Base-by-base conservation (phyloP, 768 basidiomycete genomes). In the Chalciporus pseudorubinellus region DNA sequence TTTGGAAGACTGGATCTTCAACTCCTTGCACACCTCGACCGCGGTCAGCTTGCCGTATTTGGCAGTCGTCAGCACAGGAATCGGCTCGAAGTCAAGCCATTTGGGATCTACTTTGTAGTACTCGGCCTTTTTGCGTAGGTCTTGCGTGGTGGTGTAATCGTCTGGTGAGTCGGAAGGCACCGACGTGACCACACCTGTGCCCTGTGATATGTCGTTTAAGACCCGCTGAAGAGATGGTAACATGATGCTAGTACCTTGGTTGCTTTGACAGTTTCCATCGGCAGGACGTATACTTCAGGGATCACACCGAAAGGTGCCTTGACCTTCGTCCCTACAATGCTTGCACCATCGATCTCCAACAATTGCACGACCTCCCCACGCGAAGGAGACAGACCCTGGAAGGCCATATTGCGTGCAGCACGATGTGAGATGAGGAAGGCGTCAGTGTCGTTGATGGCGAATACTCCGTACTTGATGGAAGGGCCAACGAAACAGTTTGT, bases 141-240 rank as follows among this genome's bases (percentile, higher is more conserved):
- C 95, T 61, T 83, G 83, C 46, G 93, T 76, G 4, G 92, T 95
- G 58, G 84, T 82, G 71, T 83, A 98, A 67, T 99, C 97, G 67
- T 98, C 97, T 4, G 97, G 97, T 5, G 97, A 98, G 67, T 99
- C 97, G 8, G 97, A 97, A 0, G 97, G 95, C 6, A 97, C 95
- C 36, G 92, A 98, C 5, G 95, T 97, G 61, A 99, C 97, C 26
- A 99, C 93, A 55, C 95, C 97, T 12, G 95, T 98, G 62, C 97
- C 97, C 87, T 88, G 55, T 48, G n/a, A 36, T 31, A 49, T 22
- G 41, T 11, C 34, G 6, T 6, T 34, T 63, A 45, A 63, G 49
- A 3, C 18, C 41, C 19, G n/a, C 12, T 16, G 14, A 26, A 26
- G 26, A 26, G 26, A 26, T 2, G 9, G 26, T 6, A 26, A 26